A percentile compares a stretch with the other conserved stretches of the same genome.
Conservation (phyloP, 495 filamentous ascomycete species). For the Haplographium delicatum region DNA sequence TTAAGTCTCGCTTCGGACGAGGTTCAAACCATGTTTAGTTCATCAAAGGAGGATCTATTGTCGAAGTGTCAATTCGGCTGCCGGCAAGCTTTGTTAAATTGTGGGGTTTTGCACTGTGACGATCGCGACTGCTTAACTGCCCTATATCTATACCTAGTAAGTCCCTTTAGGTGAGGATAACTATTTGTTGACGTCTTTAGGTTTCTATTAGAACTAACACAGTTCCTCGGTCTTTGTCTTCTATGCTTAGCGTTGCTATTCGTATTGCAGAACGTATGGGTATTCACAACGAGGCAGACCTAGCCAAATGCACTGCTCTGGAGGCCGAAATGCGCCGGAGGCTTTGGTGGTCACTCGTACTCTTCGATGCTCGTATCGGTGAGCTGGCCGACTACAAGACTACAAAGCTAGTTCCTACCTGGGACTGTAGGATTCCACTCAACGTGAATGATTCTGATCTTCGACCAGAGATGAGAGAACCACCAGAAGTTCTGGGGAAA, state of each 20-base stretch:
- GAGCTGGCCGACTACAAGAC: slow-evolving; percentile 59
- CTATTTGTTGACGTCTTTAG: slow-evolving; percentile 30
- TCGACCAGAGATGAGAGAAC: slow-evolving; percentile 32
- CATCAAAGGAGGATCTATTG: slow-evolving; percentile 37
- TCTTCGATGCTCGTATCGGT: slow-evolving; percentile 47
- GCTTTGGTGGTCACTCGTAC: slow-evolving; percentile 57
- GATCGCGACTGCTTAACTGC: slow-evolving; percentile 55
- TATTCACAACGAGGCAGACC: slow-evolving; percentile 66
- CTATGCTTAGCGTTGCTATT: slow-evolving; percentile 52
- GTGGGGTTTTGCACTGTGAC: slow-evolving; percentile 42
- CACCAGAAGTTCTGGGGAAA: slow-evolving; percentile 35
- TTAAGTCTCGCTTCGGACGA: slow-evolving; percentile 42
- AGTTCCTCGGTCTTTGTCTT: slow-evolving; percentile 43
- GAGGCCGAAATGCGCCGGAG: slow-evolving; percentile 59
- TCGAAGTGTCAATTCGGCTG: slow-evolving; percentile 37
- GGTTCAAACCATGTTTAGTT: slow-evolving; percentile 40
- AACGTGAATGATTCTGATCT: slow-evolving; percentile 40
- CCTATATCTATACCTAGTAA: slow-evolving; percentile 55
- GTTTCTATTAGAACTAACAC: slow-evolving; percentile 40
- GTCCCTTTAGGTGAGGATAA: slow-evolving; percentile 21
- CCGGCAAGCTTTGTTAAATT: slow-evolving; percentile 38
- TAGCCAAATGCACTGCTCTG: slow-evolving; percentile 61
- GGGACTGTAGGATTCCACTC: slow-evolving; percentile 41
- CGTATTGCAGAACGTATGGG: slow-evolving; percentile 74
- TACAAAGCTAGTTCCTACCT: slow-evolving; percentile 45